phyloP scores from a whole-genome alignment of 805 yeast genomes.

The Komagataella pastoris region DNA sequence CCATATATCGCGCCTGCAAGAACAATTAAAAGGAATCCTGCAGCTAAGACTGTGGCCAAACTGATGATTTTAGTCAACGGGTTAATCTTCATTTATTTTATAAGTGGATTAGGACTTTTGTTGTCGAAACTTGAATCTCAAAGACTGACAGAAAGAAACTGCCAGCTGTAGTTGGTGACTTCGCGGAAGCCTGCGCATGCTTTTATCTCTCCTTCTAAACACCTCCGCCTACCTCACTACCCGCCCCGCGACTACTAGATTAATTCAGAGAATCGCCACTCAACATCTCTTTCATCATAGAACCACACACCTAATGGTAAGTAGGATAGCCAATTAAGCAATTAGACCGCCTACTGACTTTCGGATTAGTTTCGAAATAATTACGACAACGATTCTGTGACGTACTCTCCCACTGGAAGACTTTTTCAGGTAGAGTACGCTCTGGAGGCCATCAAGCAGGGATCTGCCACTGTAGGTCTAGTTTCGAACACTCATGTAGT shows the following conservation, averaged over 20 bases:
- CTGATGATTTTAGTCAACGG: conserved; percentile 73
- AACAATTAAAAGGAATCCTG: conserved; percentile 81
- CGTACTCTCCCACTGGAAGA: conserved; percentile 92
- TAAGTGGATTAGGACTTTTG: not conserved
- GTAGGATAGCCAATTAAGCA: not conserved
- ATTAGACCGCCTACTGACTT: not conserved
- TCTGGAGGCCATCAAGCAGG: conserved; percentile 92
- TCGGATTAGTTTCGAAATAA: conserved; percentile 78
- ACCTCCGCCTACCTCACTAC: not conserved
- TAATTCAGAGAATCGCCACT: not conserved
- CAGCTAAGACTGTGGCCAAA: conserved; percentile 64
- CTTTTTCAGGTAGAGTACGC: conserved; percentile 87
- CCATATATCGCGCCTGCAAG: conserved; percentile 80
- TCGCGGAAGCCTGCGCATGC: not conserved
- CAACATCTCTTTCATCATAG: not conserved
- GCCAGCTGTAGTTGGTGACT: not conserved
- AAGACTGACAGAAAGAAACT: conserved; percentile 1
- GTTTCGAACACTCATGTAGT: conserved; percentile 82
- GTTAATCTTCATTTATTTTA: conserved; percentile 16
- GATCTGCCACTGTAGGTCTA: conserved; percentile 92
- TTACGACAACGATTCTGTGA: conserved; percentile 96
- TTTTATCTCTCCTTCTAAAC: not conserved
- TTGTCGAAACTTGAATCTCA: not conserved
- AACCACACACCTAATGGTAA: not conserved
- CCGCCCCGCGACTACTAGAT: not conserved